Evolutionary conservation across 805 yeast genomes (phyloP).

Genomic region (Barnettozyma wickerhamii): DNA sequence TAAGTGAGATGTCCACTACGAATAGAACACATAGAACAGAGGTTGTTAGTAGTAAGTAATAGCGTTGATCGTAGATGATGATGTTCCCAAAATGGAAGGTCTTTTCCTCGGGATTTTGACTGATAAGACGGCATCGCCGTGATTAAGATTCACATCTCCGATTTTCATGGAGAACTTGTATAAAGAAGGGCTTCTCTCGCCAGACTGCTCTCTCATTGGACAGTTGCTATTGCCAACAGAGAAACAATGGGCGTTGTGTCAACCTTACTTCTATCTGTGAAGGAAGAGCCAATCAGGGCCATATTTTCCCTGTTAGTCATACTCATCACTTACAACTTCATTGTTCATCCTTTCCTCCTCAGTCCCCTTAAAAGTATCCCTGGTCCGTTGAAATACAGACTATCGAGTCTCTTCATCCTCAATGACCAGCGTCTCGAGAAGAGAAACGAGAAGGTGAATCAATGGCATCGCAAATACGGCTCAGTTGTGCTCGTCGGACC

Average conservation of each 20-base stretch:
- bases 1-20: too few relatives aligned
- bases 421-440: conserved; percentile 43
- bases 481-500: conserved; percentile 61
- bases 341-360: conserved; percentile 42
- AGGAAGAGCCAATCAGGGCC: neutral
- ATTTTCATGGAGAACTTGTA: too few relatives aligned
- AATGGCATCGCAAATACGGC: conserved; percentile 53
- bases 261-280: neutral
- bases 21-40: too few relatives aligned
- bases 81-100: too few relatives aligned
- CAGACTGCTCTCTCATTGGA: too few relatives aligned
- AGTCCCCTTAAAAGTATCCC: conserved; percentile 51
- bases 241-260: neutral
- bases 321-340: conserved; percentile 26
- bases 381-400: conserved; percentile 51
- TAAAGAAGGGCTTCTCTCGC: too few relatives aligned
- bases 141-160: too few relatives aligned
- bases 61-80: too few relatives aligned
- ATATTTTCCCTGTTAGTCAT: neutral
- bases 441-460: conserved; percentile 44
- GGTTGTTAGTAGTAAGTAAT: too few relatives aligned
- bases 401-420: conserved; percentile 38
- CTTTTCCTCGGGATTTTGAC: too few relatives aligned
- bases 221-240: too few relatives aligned
- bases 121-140: too few relatives aligned